Conservation (phyloP, 768 basidiomycete genomes). For the Candolleomyces efflorescens region DNA sequence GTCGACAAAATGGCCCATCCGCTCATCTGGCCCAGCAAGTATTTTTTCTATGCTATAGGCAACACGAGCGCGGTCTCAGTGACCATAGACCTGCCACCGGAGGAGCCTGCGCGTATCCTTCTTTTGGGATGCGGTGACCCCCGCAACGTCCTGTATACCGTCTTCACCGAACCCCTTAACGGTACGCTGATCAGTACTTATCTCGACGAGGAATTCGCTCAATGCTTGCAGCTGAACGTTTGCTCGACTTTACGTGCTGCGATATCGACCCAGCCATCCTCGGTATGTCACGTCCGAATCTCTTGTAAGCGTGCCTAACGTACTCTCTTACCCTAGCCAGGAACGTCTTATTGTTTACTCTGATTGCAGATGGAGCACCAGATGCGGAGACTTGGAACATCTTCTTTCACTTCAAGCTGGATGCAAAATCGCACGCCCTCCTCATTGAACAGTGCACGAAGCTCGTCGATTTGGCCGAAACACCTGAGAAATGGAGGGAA, state of each 20-base stretch:
- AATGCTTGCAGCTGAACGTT: constrained; percentile 19
- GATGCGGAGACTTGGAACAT: constrained; percentile 32
- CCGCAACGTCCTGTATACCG: constrained; percentile 48
- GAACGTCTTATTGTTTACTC: constrained; percentile 41
- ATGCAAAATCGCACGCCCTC: constrained; percentile 26
- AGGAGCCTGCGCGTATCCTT: constrained; percentile 41
- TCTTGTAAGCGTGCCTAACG: background rate
- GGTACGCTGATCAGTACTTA: constrained; percentile 16
- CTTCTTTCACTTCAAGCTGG: constrained; percentile 46
- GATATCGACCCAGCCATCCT: constrained; percentile 46
- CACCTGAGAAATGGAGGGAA: constrained; percentile 14
- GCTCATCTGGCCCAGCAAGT: constrained; percentile 37
- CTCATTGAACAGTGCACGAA: constrained; percentile 36
- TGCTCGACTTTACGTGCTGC: constrained; percentile 47
- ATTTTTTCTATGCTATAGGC: constrained; percentile 56
- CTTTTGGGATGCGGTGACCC: constrained; percentile 58
- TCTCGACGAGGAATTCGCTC: background rate
- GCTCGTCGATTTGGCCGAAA: constrained; percentile 26
- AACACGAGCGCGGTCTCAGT: constrained; percentile 54
- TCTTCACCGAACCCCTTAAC: constrained; percentile 24
- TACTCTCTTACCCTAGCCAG: constrained; percentile 31
- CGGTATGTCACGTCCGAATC: constrained; percentile 24
- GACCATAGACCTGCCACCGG: constrained; percentile 43
- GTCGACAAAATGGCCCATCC: constrained; percentile 36
- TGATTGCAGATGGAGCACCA: constrained; percentile 30